Evolutionary conservation across 345 rosid species (phyloP).

Genomic region (Mercurialis annua): DNA sequence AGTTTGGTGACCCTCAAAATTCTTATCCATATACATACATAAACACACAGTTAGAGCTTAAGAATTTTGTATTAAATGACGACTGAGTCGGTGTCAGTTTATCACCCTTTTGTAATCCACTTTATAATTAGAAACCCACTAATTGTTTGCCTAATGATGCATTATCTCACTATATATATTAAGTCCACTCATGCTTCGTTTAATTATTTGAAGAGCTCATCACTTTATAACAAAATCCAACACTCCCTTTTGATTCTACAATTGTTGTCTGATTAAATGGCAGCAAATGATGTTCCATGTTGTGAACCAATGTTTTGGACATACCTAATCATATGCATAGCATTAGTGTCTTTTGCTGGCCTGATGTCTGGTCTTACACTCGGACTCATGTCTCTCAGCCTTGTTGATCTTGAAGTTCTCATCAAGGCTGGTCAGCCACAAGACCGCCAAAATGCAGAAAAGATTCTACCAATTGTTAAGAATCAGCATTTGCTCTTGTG

Average conservation of each 20-base stretch:
- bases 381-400: conserved; percentile 89
- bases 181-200: background rate
- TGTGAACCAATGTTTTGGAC: conserved; percentile 86
- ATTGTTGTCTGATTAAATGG: conserved; percentile 37
- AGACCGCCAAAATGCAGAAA: conserved; percentile 71
- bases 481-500: conserved; percentile 80
- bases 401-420: conserved; percentile 82
- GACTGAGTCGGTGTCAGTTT: background rate
- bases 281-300: conserved; percentile 86
- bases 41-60: too few relatives aligned
- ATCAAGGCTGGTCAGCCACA: conserved; percentile 70
- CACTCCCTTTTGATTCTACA: background rate
- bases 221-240: too few relatives aligned
- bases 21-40: too few relatives aligned
- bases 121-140: background rate
- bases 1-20: too few relatives aligned
- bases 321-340: conserved; percentile 46
- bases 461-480: conserved; percentile 77
- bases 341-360: conserved; percentile 72
- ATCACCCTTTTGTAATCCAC: background rate
- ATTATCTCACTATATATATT: background rate
- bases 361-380: conserved; percentile 89
- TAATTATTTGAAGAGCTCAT: background rate
- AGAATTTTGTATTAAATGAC: background rate
- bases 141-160: background rate